These are phyloP conservation scores for Erodium texanum DNA, from an alignment of 441 rosid species.

Conservation along the genomic window DNA sequence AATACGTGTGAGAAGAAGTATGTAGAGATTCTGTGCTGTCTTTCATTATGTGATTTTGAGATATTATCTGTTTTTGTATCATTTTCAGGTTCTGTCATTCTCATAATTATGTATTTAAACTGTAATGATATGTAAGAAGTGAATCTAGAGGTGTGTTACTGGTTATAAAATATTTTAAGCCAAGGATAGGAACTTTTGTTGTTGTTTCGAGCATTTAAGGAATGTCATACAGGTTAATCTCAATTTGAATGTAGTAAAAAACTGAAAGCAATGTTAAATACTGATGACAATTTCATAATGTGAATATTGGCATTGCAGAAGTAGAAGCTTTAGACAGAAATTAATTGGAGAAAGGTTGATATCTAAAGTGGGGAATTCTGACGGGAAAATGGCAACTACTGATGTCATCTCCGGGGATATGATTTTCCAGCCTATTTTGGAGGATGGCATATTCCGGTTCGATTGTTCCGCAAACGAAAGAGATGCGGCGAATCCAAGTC, in stretches of 20 bases:
- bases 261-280: background rate
- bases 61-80: background rate
- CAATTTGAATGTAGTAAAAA: background rate
- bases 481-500: conserved; percentile 53
- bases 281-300: background rate
- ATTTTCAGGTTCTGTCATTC: background rate
- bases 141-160: background rate
- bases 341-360: conserved; percentile 11
- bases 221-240: background rate
- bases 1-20: background rate
- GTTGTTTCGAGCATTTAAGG: background rate
- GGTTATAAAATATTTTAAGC: background rate
- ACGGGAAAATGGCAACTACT: conserved; percentile 25
- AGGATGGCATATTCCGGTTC: conserved; percentile 66
- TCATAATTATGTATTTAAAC: background rate
- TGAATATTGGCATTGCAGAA: conserved; percentile 28
- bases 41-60: background rate
- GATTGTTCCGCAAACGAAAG: conserved; percentile 55
- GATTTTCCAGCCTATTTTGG: conserved; percentile 68
- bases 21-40: background rate
- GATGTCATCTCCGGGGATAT: conserved; percentile 36
- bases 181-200: background rate
- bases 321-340: conserved; percentile 12
- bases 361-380: conserved; percentile 35
- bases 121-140: background rate